These are phyloP conservation scores for Aleurites moluccanus DNA, from an alignment of 441 rosid genomes.

Conservation along the genomic window DNA sequence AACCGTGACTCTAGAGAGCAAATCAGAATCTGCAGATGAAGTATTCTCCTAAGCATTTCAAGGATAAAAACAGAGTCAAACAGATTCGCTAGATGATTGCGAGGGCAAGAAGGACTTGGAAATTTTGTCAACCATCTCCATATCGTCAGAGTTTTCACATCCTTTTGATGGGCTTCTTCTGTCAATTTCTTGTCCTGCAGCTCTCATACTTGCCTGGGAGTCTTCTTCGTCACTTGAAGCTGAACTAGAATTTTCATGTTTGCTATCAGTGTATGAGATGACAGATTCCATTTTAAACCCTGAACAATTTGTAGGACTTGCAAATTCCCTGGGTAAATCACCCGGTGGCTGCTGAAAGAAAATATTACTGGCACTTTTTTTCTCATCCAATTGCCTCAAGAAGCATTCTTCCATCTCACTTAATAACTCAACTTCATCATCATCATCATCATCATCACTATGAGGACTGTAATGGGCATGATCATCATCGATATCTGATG, in stretches of 20 bases:
- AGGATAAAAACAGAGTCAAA: constrained; percentile 30
- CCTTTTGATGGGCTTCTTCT: constrained; percentile 22
- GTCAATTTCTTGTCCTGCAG: constrained; percentile 19
- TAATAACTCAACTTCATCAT: constrained; percentile 49
- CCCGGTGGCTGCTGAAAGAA: constrained; percentile 20
- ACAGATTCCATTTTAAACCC: constrained; percentile 40
- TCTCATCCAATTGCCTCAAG: constrained; percentile 51
- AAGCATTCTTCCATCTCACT: constrained; percentile 67
- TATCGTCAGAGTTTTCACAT: constrained; percentile 24
- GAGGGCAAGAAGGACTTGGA: constrained; percentile 18
- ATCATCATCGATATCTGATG: constrained; percentile 51
- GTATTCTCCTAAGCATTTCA: constrained; percentile 12
- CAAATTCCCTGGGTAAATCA: constrained; percentile 21
- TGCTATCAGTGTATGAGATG: constrained; percentile 54
- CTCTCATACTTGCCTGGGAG: constrained; percentile 24
- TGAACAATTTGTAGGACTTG: constrained; percentile 36
- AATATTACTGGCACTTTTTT: constrained; percentile 24
- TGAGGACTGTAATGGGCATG: constrained; percentile 35
- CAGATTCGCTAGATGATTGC: constrained; percentile 21
- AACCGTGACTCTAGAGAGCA: constrained; percentile 24
- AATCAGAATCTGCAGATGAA: constrained; percentile 25
- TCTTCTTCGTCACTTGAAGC: constrained; percentile 44
- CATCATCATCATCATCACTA: constrained; percentile 49
- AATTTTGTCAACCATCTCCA: constrained; percentile 33
- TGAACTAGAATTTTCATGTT: constrained; percentile 39